Base-by-base conservation (phyloP, 2,329 filamentous ascomycete species). In the Neonectria coccinea region DNA sequence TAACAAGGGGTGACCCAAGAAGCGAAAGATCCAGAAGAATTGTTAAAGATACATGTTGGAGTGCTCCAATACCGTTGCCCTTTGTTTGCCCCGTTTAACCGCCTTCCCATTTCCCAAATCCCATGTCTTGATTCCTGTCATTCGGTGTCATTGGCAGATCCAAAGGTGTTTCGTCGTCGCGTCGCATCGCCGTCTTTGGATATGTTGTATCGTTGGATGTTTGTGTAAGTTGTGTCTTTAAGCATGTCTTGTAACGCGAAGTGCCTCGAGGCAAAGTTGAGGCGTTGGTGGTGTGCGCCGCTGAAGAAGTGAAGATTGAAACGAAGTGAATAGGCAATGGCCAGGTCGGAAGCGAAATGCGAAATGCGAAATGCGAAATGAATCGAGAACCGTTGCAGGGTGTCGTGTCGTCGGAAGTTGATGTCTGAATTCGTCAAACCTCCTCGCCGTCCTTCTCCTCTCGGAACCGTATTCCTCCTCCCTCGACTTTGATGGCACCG, bases 401-500 rank as follows among this genome's bases (percentile, higher is more conserved):
- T 10, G 20, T 20, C 20, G 36, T 14, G 29, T 29, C 8, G 42
- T 51, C 25, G 20, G 33, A 20, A 10, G 41, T 45, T 44, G 22
- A 29, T 36, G n/a, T 18, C 25, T 5, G 33, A 54, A 39, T 31
- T 74, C 52, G 74, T 65, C 62, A 76, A 31, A 88, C 82, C 73
- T 86, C 86, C 70, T 86, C 82, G 4, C 84, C 86, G 53, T 86
- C 85, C 36, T 85, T 81, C 70, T 89, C 87, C 70, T 89, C 87
- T 47, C 86, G 79, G 68, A 89, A 89, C 59, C 79, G 83, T 41
- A 90, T 77, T 1, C 87, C 88, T 1, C 87, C 88, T 6, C 84
- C 87, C 4, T 91, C 86, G 3, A 97, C 86, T 66, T 85, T 76
- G 51, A 98, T 90, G 2, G 91, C 94, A 39, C 86, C 85, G 56